Base-by-base conservation (phyloP, 148 eudicot genomes). In the Camellia lanceoleosa region DNA sequence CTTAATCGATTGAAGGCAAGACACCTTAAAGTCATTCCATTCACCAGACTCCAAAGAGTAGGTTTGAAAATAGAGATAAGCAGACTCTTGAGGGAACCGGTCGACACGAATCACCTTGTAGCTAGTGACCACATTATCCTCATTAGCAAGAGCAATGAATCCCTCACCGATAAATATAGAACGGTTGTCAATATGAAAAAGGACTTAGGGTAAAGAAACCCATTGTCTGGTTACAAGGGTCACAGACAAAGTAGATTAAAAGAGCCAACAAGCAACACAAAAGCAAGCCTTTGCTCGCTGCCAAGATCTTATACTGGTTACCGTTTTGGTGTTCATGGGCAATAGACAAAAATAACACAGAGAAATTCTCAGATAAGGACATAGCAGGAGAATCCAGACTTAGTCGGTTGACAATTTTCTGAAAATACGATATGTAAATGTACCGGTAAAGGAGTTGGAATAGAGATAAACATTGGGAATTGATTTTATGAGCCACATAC, bases 271-370 rank as follows among this genome's bases (percentile, higher is more conserved):
- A 80, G 42, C 78, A 73, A 46, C 71, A 73, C 63, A 80, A 52
- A 62, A 80, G 41, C 82, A 80, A 80, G 0, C 82, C 82, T 18
- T 80, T 80, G 56, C 82, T 73, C n/a, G 55, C 71, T 13, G 64
- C 78, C 63, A 73, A 73, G 13, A 80, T 43, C 71, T 80, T 73
- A 73, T 73, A 80, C 19, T 72, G 82, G 20, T 80, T 71, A 15
- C 46, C 18, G 30, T 30, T 30, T 30, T 80, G 71, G 18, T 80
- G 82, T 5, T 80, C 82, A n/a, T 80, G 78, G 55, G 65, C 64
- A 38, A 42, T 63, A 2, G 77, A 73, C 4, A 80, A 19, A 73
- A 51, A 73, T 49, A 73, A 47, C 7, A 80, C 65, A 12, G 78
- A 64, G n/a, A 64, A 80, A 8, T 80, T 66, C 15, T n/a, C 6